A percentile compares a stretch with the other conserved stretches of the same genome.
These are phyloP conservation scores for Luzula sylvatica DNA, from an alignment of 176 grass and related monocot species.

Conservation along the genomic window DNA sequence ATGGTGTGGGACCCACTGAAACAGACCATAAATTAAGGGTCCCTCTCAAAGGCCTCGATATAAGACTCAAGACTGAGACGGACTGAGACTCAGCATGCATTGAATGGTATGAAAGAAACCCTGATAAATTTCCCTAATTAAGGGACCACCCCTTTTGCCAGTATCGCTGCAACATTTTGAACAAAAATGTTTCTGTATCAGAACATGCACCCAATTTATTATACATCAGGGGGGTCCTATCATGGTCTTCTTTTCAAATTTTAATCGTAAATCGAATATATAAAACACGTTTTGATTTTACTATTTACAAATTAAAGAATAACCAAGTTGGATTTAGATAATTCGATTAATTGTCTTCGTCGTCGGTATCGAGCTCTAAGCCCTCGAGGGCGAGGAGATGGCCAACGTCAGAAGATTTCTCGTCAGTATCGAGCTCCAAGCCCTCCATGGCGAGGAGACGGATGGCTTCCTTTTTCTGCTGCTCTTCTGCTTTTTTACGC, in stretches of 20 bases:
- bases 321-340: no score
- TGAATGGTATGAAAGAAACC: neutral
- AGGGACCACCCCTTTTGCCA: no score
- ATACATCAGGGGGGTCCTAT: neutral
- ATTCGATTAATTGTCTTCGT: no score
- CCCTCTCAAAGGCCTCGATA: neutral
- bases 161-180: no score
- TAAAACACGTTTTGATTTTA: no score
- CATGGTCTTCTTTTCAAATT: no score
- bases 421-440: constrained; percentile 82
- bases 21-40: neutral
- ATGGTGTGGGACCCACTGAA: neutral
- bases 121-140: constrained; percentile 7
- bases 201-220: constrained; percentile 1
- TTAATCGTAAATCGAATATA: no score
- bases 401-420: no score
- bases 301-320: no score
- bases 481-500: constrained; percentile 73
- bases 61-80: neutral
- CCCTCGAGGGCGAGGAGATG: constrained; percentile 70
- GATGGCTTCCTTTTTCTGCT: constrained; percentile 47
- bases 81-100: neutral
- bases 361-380: constrained; percentile 78
- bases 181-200: constrained; percentile 6
- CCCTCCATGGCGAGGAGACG: constrained; percentile 70